These are phyloP conservation scores for Alternaria sp. DNA, from an alignment of 2,329 filamentous ascomycete genomes.

Conservation along the genomic window DNA sequence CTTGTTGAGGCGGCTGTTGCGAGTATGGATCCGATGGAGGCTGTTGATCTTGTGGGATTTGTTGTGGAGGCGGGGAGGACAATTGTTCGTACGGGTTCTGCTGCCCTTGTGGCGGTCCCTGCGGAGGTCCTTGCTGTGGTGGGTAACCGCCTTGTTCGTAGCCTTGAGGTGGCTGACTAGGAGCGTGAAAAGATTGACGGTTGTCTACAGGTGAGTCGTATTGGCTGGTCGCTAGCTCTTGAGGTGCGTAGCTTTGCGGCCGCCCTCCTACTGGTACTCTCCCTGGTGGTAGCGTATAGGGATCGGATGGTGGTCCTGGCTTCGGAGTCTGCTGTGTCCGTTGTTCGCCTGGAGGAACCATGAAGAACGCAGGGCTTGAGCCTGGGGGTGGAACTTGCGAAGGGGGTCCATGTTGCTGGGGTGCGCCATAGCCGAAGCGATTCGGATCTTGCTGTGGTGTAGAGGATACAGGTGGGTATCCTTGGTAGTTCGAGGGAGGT, in stretches of 20 bases:
- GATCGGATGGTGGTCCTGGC: slow-evolving; percentile 41
- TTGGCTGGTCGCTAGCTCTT: slow-evolving; percentile 57
- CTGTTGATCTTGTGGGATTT: slow-evolving; percentile 31
- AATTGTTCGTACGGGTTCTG: slow-evolving; percentile 41
- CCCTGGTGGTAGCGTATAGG: slow-evolving; percentile 52
- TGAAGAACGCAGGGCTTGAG: slow-evolving; percentile 50
- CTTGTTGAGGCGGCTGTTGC: slow-evolving; percentile 36
- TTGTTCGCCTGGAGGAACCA: slow-evolving; percentile 45
- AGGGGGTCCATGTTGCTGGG: slow-evolving; percentile 45
- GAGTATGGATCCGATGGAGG: slow-evolving; percentile 40
- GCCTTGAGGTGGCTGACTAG: slow-evolving; percentile 32
- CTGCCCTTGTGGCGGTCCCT: slow-evolving; percentile 25
- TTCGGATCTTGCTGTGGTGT: slow-evolving; percentile 45
- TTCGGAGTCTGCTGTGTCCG: slow-evolving; percentile 42
- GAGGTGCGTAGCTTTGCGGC: slow-evolving; percentile 53
- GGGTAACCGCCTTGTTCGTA: slow-evolving; percentile 39
- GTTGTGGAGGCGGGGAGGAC: slow-evolving; percentile 38
- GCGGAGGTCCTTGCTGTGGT: slow-evolving; percentile 30
- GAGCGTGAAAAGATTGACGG: slow-evolving; percentile 50
- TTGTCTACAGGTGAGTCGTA: slow-evolving; percentile 59
- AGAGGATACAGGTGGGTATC: slow-evolving; percentile 46
- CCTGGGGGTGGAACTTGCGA: slow-evolving; percentile 51
- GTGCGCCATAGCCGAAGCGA: slow-evolving; percentile 41
- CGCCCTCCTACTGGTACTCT: slow-evolving; percentile 42
- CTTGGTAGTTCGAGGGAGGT: slow-evolving; percentile 38